phyloP scores from a whole-genome alignment of 176 grass and related monocot species.

The Oryza glaberrima region DNA sequence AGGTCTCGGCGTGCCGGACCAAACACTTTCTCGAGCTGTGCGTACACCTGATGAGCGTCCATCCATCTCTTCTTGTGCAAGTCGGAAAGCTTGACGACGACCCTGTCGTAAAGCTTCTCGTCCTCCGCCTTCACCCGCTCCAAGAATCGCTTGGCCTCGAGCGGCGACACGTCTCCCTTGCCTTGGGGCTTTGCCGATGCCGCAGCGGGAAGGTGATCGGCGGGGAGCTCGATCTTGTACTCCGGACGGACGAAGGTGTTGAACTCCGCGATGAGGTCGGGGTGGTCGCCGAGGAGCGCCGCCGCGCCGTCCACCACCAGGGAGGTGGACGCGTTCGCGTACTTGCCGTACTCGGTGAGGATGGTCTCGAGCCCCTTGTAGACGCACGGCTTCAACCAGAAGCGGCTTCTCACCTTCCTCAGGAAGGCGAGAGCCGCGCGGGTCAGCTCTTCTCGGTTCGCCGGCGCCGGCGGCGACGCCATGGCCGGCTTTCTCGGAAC shows the following conservation, averaged over 20 bases:
- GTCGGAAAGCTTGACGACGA: neutral
- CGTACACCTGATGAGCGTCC: conserved; percentile 6
- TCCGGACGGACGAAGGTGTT: neutral
- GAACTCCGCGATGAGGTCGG: too few relatives aligned
- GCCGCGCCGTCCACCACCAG: too few relatives aligned
- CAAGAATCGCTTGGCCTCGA: neutral
- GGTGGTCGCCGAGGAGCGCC: too few relatives aligned
- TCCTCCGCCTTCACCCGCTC: neutral
- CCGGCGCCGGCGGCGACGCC: too few relatives aligned
- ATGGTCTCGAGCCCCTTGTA: too few relatives aligned
- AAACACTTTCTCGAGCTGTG: neutral
- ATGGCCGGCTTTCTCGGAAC: too few relatives aligned
- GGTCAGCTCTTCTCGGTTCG: too few relatives aligned
- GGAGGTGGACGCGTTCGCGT: too few relatives aligned
- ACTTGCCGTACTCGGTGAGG: too few relatives aligned
- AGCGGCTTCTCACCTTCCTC: too few relatives aligned
- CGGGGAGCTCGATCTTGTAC: neutral
- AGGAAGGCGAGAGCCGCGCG: too few relatives aligned
- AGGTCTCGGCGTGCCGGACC: neutral
- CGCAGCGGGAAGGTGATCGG: neutral
- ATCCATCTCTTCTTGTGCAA: fast-evolving
- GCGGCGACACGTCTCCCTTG: neutral
- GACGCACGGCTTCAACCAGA: too few relatives aligned
- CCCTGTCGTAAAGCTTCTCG: neutral
- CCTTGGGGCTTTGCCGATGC: neutral